Evolutionary conservation across 345 rosid genomes (phyloP).

Genomic region (Rhizophora mangle): DNA sequence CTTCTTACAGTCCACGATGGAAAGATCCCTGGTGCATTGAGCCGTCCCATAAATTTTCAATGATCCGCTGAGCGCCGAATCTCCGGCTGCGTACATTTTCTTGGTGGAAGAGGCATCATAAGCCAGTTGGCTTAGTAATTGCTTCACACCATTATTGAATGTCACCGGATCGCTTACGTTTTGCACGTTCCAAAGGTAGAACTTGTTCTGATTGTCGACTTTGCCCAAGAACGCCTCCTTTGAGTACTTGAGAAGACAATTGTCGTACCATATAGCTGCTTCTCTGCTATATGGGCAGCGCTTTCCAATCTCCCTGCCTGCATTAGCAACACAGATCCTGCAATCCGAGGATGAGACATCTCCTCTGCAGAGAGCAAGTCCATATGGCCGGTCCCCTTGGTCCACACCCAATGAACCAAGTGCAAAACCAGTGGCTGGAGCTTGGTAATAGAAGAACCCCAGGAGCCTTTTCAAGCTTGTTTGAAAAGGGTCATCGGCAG

Average conservation of each 20-base stretch:
- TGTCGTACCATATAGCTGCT: neutral
- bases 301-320: neutral
- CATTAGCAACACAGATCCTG: neutral
- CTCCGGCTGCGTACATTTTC: neutral
- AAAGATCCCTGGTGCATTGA: constrained; percentile 27
- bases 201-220: neutral
- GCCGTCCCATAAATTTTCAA: constrained; percentile 2
- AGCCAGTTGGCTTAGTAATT: neutral
- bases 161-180: neutral
- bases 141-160: neutral
- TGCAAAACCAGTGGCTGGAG: too few relatives aligned
- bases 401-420: too few relatives aligned
- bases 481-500: too few relatives aligned
- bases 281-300: neutral
- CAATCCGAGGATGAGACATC: neutral
- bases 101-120: too few relatives aligned
- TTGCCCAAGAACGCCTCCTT: neutral
- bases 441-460: too few relatives aligned
- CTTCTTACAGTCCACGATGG: neutral
- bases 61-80: neutral
- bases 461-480: too few relatives aligned
- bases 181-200: neutral
- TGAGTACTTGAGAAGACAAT: neutral
- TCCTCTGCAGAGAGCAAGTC: neutral
- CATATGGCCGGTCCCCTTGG: neutral